These are phyloP conservation scores for Phaeodactylum tricornutum DNA, from an alignment of 108 stramenopile species.

Conservation along the genomic window DNA sequence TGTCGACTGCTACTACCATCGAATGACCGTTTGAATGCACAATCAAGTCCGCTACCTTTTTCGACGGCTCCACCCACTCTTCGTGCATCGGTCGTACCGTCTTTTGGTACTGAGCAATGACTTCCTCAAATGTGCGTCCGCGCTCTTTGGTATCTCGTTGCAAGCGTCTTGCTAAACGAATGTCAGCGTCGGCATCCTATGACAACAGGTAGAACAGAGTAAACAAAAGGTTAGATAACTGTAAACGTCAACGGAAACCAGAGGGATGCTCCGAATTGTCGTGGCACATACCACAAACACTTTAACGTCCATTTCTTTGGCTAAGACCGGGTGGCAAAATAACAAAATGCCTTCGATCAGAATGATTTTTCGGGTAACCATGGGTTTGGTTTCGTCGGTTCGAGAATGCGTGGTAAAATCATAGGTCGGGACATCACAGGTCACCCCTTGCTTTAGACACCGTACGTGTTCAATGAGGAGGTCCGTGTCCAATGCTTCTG, in stretches of 20 bases:
- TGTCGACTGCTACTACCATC: slow-evolving; percentile 56
- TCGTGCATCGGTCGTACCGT: slow-evolving; percentile 94
- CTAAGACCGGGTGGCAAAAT: slow-evolving; percentile 61
- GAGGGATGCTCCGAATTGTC: no score
- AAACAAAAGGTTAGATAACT: not conserved
- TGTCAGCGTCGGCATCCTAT: slow-evolving; percentile 76
- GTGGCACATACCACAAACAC: slow-evolving; percentile 82
- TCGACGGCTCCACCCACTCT: slow-evolving; percentile 86
- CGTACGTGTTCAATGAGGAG: slow-evolving; percentile 76
- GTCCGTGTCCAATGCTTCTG: slow-evolving; percentile 85
- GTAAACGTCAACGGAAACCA: not conserved
- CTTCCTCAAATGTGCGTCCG: slow-evolving; percentile 63
- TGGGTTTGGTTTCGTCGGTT: slow-evolving; percentile 38
- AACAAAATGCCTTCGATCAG: slow-evolving; percentile 92
- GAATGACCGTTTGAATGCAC: slow-evolving; percentile 49
- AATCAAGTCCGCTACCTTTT: slow-evolving; percentile 84
- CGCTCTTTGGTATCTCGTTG: slow-evolving; percentile 78
- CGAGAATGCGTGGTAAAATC: slow-evolving; percentile 84
- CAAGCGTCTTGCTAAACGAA: slow-evolving; percentile 78
- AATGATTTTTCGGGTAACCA: slow-evolving; percentile 59
- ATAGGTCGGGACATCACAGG: slow-evolving; percentile 79
- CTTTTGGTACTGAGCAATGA: slow-evolving; percentile 70
- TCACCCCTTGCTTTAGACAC: slow-evolving; percentile 48
- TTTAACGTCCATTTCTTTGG: slow-evolving; percentile 79
- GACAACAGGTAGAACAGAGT: slow-evolving; percentile 3